phyloP scores from a whole-genome alignment of 345 rosid genomes.

The Euphorbia peplus region DNA sequence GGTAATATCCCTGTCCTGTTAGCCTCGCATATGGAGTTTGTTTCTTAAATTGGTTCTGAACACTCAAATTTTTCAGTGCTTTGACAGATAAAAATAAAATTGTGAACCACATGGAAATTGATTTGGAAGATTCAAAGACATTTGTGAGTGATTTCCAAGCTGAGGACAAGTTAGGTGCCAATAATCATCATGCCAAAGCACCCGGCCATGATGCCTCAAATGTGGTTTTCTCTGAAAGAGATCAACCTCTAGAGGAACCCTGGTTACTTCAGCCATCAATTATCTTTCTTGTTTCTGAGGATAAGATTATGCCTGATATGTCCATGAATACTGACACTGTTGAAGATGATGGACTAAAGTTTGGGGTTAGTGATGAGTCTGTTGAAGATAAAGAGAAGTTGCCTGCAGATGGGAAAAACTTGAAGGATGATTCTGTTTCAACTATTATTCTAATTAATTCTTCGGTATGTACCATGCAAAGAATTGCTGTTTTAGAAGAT shows the following conservation, averaged over 20 bases:
- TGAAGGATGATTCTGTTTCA: constrained; percentile 45
- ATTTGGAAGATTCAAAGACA: constrained; percentile 28
- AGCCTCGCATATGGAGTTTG: constrained; percentile 20
- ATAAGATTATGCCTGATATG: constrained; percentile 27
- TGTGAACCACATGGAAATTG: constrained; percentile 25
- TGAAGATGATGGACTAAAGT: constrained; percentile 27
- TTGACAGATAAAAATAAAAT: constrained; percentile 73
- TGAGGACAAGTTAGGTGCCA: constrained; percentile 31
- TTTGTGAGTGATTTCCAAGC: constrained; percentile 34
- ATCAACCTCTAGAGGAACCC: constrained; percentile 91
- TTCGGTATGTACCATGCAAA: constrained; percentile 89
- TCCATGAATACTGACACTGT: constrained; percentile 26
- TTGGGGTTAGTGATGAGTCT: constrained; percentile 34
- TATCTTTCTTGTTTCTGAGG: constrained; percentile 22
- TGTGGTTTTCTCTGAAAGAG: constrained; percentile 40
- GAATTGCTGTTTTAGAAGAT: constrained; percentile 92
- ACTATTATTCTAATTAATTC: constrained; percentile 77
- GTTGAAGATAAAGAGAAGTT: constrained; percentile 36
- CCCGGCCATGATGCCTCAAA: constrained; percentile 27
- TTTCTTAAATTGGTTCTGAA: constrained; percentile 52
- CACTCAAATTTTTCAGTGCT: constrained; percentile 93
- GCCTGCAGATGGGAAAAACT: constrained; percentile 43
- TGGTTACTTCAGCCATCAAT: constrained; percentile 55
- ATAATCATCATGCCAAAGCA: constrained; percentile 28
- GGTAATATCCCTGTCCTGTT: constrained; percentile 54